Evolutionary conservation across 2,329 filamentous ascomycete species (phyloP).

Genomic region (Fusarium circinatum): DNA sequence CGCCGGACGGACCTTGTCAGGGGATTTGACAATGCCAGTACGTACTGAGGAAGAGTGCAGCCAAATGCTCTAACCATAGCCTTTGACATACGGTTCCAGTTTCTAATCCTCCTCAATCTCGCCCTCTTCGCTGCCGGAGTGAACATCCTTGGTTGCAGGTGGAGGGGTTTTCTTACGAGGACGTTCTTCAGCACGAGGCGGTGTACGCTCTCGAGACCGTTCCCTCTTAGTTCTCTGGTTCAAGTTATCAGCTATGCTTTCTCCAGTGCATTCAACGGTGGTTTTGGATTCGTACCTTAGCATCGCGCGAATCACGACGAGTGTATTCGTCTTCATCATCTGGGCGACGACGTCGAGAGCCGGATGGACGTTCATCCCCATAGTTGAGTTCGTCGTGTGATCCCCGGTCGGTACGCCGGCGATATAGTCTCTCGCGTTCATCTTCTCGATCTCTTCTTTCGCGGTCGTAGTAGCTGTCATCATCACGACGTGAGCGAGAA

Average conservation of each 20-base stretch:
- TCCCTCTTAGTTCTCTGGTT: conserved; percentile 68
- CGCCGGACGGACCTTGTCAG: conserved; percentile 38
- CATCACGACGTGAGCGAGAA: conserved; percentile 67
- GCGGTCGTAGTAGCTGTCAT: conserved; percentile 79
- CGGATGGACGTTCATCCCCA: conserved; percentile 75
- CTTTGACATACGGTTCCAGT: conserved; percentile 5
- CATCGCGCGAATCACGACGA: conserved; percentile 71
- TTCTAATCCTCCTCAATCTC: conserved; percentile 88
- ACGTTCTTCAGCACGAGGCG: conserved; percentile 62
- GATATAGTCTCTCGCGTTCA: conserved; percentile 88
- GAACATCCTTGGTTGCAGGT: conserved; percentile 60
- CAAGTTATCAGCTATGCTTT: conserved; percentile 42
- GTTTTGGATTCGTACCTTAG: conserved; percentile 65
- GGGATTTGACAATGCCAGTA: conserved; percentile 43
- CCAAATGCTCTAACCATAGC: conserved; percentile 9
- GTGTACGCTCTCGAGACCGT: conserved; percentile 68
- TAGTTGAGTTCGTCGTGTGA: conserved; percentile 91
- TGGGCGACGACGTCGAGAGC: conserved; percentile 78
- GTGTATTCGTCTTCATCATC: conserved; percentile 80
- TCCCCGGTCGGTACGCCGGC: conserved; percentile 79
- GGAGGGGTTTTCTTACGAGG: conserved; percentile 68
- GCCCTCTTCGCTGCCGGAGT: conserved; percentile 90
- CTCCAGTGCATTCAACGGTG: neutral
- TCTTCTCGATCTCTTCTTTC: conserved; percentile 90
- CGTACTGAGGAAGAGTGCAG: conserved; percentile 40